Percentiles rank a stretch among this genome's conserved stretches.
phyloP scores from a whole-genome alignment of 2,329 filamentous ascomycete species.

The Aspergillus sp. region DNA sequence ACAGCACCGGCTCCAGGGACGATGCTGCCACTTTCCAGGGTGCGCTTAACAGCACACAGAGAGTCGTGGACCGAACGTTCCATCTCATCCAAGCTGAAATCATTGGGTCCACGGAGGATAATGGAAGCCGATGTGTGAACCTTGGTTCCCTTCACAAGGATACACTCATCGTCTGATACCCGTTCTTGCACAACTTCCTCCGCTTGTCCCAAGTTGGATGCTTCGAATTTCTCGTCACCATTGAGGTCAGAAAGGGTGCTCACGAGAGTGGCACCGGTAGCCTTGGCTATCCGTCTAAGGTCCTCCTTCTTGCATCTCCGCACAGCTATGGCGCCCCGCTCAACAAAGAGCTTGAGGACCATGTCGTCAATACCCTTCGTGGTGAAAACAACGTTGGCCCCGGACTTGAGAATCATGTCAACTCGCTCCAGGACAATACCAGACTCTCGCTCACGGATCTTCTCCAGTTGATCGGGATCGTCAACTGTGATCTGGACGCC shows the following conservation, averaged over 20 bases:
- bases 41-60: slow-evolving; percentile 92
- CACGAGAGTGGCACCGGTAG: slow-evolving; percentile 85
- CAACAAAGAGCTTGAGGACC: slow-evolving; percentile 86
- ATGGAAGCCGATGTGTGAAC: slow-evolving; percentile 88
- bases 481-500: slow-evolving; percentile 98
- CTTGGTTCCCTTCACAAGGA: slow-evolving; percentile 92
- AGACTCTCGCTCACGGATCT: slow-evolving; percentile 87
- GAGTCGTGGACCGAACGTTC: slow-evolving; percentile 97
- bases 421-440: slow-evolving; percentile 90
- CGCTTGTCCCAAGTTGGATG: slow-evolving; percentile 78
- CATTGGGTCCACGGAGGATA: slow-evolving; percentile 90
- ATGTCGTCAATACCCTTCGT: slow-evolving; percentile 98
- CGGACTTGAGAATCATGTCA: slow-evolving; percentile 95
- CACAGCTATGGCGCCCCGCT: slow-evolving; percentile 91
- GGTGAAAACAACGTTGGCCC: slow-evolving; percentile 90
- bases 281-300: slow-evolving; percentile 86
- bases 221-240: slow-evolving; percentile 92
- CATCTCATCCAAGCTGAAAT: slow-evolving; percentile 97
- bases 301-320: slow-evolving; percentile 98
- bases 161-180: slow-evolving; percentile 98
- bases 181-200: slow-evolving; percentile 97
- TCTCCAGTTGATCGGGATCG: slow-evolving; percentile 92
- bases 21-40: slow-evolving; percentile 90
- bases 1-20: slow-evolving; percentile 94
- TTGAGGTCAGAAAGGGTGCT: slow-evolving; percentile 93